Percentiles rank a stretch among this genome's conserved stretches.
These are phyloP conservation scores for Aegilops umbellulata DNA, from an alignment of 176 grass and related monocot species.

Conservation along the genomic window DNA sequence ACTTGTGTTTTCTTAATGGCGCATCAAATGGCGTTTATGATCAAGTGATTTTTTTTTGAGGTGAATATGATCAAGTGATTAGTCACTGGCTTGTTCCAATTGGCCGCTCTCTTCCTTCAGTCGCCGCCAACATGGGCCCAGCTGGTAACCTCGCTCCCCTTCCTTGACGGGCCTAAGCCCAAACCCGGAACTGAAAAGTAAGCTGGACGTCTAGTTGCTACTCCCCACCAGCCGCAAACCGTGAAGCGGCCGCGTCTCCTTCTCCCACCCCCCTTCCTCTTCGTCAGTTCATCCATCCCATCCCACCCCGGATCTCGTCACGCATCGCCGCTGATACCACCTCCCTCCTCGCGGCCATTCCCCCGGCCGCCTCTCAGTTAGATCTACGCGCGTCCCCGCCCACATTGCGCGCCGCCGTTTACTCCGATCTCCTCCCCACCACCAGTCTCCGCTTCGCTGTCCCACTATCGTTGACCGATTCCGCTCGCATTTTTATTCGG, in stretches of 20 bases:
- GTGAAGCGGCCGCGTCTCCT: background rate
- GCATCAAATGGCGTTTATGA: background rate
- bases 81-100: background rate
- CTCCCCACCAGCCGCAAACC: background rate
- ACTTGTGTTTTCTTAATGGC: background rate
- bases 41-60: background rate
- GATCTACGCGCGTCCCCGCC: constrained; percentile 42
- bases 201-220: no score
- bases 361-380: background rate
- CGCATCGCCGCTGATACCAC: constrained; percentile 22
- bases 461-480: constrained; percentile 71
- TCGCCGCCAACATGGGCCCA: background rate
- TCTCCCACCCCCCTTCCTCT: background rate
- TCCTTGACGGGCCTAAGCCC: background rate
- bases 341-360: background rate
- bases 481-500: constrained; percentile 29
- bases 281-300: constrained; percentile 3
- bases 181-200: background rate
- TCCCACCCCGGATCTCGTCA: constrained; percentile 35
- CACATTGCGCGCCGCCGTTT: constrained; percentile 23
- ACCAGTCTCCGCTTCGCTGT: constrained; percentile 10
- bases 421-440: background rate
- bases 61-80: background rate
- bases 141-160: background rate
- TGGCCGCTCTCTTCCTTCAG: no score